Base-by-base conservation (phyloP, 345 rosid genomes). In the Kernera saxatilis region DNA sequence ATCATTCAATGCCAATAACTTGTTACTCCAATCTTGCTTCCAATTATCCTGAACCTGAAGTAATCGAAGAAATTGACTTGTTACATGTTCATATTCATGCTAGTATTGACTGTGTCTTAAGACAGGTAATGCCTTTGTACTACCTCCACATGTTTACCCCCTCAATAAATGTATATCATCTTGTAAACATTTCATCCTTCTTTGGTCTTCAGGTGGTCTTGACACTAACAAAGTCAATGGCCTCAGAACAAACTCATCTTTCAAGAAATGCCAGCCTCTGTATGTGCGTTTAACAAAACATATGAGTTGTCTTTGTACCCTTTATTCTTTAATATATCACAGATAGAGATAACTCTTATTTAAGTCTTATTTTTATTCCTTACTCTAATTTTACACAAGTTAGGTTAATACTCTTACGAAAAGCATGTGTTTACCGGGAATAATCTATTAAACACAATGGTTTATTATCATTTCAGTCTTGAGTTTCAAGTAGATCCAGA, bases 401-500 rank as follows among this genome's bases (percentile, higher is more conserved):
- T 69, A 44, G 4, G 10, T 55, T 43, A 41, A 41, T 68, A 68
- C 41, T 40, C 29, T 29, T 41, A 59, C 49, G 32, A 29, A 36
- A 58, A 23, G 22, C 45, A 25, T 58, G 30, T 45, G n/a, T 58
- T 69, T 27, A 50, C 19, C 19, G n/a, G 33, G 19, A 35, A 35
- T 21, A 41, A 15, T 43, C 39, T 27, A 6, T 44, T 12, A 62
- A 10, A 44, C 7, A 48, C 21, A 18, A 43, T 62, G 39, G 36
- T 46, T 43, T 23, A 5, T 43, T 23, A 5, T 2, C 45, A 45
- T 48, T 48, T 4, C 25, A 45, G 29, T 18, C 62, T 61, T 39
- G 8, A 30, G 13, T 30, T 52, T 71, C 54, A 41, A 29, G 76
- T 21, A 51, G 52, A 51, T 71, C 76, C 76, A 71, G 54, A 52